These are phyloP conservation scores for Thyridium curvatum DNA, from an alignment of 2,329 filamentous ascomycete species.

Conservation along the genomic window DNA sequence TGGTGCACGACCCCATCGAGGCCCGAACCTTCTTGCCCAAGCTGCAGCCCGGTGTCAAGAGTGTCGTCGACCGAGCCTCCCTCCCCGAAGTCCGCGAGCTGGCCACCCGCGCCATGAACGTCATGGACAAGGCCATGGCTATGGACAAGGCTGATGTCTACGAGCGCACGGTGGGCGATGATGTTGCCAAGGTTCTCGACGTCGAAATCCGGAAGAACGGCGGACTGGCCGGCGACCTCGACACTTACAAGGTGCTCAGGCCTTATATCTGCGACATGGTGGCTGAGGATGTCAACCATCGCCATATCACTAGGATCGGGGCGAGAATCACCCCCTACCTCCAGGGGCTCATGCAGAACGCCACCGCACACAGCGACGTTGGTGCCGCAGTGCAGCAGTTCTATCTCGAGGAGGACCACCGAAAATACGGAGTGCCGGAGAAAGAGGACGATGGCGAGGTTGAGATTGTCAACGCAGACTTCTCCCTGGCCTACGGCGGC, in stretches of 20 bases:
- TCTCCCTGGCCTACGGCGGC: conserved; percentile 94
- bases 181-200: conserved; percentile 70
- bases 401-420: conserved; percentile 78
- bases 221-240: conserved; percentile 54
- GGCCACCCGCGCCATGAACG: conserved; percentile 71
- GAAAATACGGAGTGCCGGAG: conserved; percentile 76
- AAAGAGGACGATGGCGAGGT: conserved; percentile 88
- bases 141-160: conserved; percentile 57
- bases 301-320: conserved; percentile 68
- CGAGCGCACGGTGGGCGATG: conserved; percentile 62
- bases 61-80: conserved; percentile 79
- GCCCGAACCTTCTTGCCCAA: conserved; percentile 93
- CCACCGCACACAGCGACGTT: conserved; percentile 55
- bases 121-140: conserved; percentile 92
- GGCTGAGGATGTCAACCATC: conserved; percentile 79
- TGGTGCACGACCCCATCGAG: conserved; percentile 92
- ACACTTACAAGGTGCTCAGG: conserved; percentile 62
- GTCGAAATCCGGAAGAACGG: conserved; percentile 66
- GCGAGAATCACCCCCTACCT: conserved; percentile 70
- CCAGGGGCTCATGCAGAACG: conserved; percentile 57
- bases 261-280: conserved; percentile 79
- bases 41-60: conserved; percentile 87
- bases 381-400: conserved; percentile 68
- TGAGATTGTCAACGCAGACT: conserved; percentile 96
- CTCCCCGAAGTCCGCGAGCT: conserved; percentile 92